phyloP scores from a whole-genome alignment of 2,329 filamentous ascomycete genomes.

The Aschersonia sp. region DNA sequence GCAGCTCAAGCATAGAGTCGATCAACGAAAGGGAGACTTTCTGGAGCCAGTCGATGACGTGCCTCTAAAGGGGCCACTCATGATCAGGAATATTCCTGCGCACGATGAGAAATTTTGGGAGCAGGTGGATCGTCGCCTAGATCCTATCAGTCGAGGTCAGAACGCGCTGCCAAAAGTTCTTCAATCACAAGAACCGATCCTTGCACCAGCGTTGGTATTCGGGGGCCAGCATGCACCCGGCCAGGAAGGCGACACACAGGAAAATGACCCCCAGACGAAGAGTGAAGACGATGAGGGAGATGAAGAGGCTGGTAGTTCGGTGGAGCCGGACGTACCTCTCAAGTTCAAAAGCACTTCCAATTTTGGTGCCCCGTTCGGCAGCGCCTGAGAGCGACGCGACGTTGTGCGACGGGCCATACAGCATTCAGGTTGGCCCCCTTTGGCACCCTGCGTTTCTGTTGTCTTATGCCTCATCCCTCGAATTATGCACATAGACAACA shows the following conservation, averaged over 20 bases:
- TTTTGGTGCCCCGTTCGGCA: constrained; percentile 31
- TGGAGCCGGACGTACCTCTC: constrained; percentile 28
- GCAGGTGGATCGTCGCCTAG: constrained; percentile 34
- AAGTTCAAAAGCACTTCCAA: constrained; percentile 30
- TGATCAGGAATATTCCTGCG: constrained; percentile 39
- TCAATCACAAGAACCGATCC: constrained; percentile 4
- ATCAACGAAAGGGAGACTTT: constrained; percentile 9
- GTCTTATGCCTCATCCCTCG: background rate
- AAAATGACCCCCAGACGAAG: constrained; percentile 1
- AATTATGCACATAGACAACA: background rate
- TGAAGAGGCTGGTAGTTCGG: constrained; percentile 6
- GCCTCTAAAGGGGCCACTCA: constrained; percentile 35
- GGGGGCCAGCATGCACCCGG: background rate
- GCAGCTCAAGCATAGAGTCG: too few species aligned
- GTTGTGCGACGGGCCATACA: background rate
- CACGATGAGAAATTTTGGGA: constrained; percentile 40
- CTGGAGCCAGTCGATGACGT: constrained; percentile 28
- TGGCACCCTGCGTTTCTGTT: background rate
- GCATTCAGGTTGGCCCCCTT: background rate
- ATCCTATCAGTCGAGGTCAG: constrained; percentile 30
- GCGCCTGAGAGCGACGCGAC: constrained; percentile 9
- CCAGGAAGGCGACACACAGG: constrained; percentile 5
- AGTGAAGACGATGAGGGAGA: constrained; percentile 12
- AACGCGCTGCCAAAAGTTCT: constrained; percentile 31
- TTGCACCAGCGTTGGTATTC: background rate